Evolutionary conservation across 495 filamentous ascomycete species (phyloP).

Genomic region (Elasticomyces elasticus): DNA sequence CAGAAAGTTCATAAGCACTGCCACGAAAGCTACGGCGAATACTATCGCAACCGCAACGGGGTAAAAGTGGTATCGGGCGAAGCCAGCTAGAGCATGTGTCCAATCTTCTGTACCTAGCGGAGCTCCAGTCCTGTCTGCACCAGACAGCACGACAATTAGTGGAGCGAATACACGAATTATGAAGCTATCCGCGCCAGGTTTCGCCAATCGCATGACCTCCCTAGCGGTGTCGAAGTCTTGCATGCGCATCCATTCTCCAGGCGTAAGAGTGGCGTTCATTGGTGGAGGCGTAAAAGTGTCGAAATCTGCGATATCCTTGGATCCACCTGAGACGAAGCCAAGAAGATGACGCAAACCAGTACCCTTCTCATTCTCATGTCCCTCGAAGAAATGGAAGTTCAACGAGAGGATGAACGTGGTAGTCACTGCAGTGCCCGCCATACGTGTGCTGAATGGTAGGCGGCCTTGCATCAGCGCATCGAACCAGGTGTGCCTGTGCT

Average conservation of each 20-base stretch:
- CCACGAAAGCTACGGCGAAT: constrained; percentile 45
- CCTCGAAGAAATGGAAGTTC: constrained; percentile 58
- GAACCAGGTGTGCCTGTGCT: constrained; percentile 35
- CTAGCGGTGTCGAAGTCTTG: constrained; percentile 65
- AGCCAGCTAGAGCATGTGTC: constrained; percentile 44
- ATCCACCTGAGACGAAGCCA: constrained; percentile 8
- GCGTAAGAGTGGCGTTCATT: constrained; percentile 58
- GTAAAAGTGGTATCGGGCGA: constrained; percentile 46
- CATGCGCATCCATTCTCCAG: constrained; percentile 58
- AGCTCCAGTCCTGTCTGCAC: constrained; percentile 44
- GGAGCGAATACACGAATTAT: constrained; percentile 59
- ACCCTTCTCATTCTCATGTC: constrained; percentile 39
- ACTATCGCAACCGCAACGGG: constrained; percentile 46
- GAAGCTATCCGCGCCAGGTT: constrained; percentile 54
- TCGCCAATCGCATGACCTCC: constrained; percentile 59
- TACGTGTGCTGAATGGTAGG: constrained; percentile 46
- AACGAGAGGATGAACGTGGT: constrained; percentile 51
- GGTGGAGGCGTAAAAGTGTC: constrained; percentile 28
- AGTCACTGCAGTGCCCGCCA: constrained; percentile 51
- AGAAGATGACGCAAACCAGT: constrained; percentile 32
- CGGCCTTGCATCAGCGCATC: constrained; percentile 40
- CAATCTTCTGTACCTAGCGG: constrained; percentile 29
- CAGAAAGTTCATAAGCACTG: constrained; percentile 56
- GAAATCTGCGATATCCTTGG: constrained; percentile 11
- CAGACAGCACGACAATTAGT: constrained; percentile 54